These are phyloP conservation scores for Yamadazyma aaseri DNA, from an alignment of 1,139 yeast genomes.

Conservation along the genomic window DNA sequence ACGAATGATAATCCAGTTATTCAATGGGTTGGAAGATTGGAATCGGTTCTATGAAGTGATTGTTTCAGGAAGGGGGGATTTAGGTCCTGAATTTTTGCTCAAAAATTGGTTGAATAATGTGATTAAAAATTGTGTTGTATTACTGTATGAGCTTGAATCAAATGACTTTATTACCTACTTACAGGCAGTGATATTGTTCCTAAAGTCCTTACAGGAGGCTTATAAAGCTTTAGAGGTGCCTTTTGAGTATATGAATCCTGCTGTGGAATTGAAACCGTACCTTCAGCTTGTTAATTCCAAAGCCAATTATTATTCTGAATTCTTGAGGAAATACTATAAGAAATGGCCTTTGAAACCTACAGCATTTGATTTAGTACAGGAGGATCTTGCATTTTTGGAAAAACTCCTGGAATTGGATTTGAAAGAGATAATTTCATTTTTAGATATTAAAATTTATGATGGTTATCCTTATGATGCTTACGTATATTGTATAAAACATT, in stretches of 20 bases:
- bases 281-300: constrained; percentile 3
- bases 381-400: constrained; percentile 7
- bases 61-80: constrained; percentile 1
- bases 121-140: constrained; percentile 4
- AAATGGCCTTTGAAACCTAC: constrained; percentile 5
- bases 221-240: background rate
- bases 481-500: constrained; percentile 1
- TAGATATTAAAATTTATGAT: constrained; percentile 1
- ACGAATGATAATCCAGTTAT: constrained; percentile 8
- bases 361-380: constrained; percentile 5
- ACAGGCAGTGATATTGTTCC: constrained; percentile 5
- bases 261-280: constrained; percentile 3
- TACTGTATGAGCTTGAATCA: constrained; percentile 10
- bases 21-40: constrained; percentile 3
- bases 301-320: constrained; percentile 3
- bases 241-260: constrained; percentile 7
- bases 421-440: background rate
- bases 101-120: constrained; percentile 10
- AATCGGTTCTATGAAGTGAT: constrained; percentile 1
- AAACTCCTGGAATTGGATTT: constrained; percentile 3
- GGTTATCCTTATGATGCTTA: constrained; percentile 1
- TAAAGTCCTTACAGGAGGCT: background rate
- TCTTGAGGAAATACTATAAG: constrained; percentile 3
- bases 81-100: constrained; percentile 10
- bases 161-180: constrained; percentile 10